phyloP scores from a whole-genome alignment of 371 early-diverging fungal species.

The Dinochytrium kinnereticum region DNA sequence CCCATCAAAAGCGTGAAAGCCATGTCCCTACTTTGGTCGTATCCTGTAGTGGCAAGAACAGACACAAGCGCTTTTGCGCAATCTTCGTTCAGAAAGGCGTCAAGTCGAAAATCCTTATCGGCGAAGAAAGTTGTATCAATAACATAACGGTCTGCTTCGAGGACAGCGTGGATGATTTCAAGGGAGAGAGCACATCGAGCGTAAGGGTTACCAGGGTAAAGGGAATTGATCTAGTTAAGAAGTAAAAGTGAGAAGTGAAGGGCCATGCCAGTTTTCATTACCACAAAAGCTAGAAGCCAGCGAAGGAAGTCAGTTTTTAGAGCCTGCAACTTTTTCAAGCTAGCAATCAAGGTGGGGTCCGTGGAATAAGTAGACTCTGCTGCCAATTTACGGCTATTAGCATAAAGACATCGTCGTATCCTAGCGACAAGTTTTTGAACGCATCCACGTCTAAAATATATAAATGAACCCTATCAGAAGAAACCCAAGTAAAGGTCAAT shows the following conservation, averaged over 20 bases:
- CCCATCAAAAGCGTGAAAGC: constrained; percentile 35
- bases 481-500: no score
- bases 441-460: constrained; percentile 2
- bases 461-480: not conserved
- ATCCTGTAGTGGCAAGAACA: constrained; percentile 16
- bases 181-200: not conserved
- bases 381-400: constrained; percentile 29
- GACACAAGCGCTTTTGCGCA: not conserved
- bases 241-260: not conserved
- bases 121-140: not conserved
- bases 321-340: not conserved
- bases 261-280: no score
- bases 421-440: constrained; percentile 39
- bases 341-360: not conserved
- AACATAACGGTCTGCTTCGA: not conserved
- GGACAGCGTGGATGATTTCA: not conserved
- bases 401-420: constrained; percentile 41
- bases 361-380: not conserved
- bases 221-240: not conserved
- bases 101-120: not conserved
- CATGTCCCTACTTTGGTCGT: constrained; percentile 33
- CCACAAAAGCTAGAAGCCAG: not conserved
- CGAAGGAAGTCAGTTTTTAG: not conserved
- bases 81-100: not conserved
- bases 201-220: not conserved